phyloP scores from a whole-genome alignment of 768 basidiomycete species.

The Boletus reticuloceps region DNA sequence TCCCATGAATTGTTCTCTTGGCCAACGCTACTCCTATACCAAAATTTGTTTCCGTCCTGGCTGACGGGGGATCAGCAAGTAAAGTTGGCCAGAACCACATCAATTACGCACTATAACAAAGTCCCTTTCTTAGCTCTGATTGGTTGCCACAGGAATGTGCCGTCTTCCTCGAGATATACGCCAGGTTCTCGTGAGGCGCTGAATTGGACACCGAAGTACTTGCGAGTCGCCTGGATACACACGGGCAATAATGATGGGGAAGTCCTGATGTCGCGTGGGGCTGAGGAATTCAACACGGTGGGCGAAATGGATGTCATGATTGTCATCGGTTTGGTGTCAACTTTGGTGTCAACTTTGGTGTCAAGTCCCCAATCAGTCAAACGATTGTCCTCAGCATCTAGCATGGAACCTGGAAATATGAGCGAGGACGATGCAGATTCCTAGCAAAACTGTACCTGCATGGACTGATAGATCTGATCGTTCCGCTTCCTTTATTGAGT shows the following conservation, averaged over 20 bases:
- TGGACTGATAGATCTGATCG: not conserved
- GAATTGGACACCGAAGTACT: not conserved
- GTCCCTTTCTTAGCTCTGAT: not conserved
- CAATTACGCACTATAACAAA: not conserved
- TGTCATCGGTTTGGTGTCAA: not conserved
- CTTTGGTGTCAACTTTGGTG: not conserved
- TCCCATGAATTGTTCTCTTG: conserved; percentile 1
- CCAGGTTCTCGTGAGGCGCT: not conserved
- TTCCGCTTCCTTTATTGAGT: not conserved
- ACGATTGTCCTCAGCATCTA: not conserved
- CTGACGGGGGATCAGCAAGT: not conserved
- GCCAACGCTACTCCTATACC: not conserved
- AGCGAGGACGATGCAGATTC: not conserved
- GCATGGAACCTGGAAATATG: not conserved
- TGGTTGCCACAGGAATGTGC: not conserved
- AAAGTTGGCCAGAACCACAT: too few species aligned
- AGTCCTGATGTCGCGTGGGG: not conserved
- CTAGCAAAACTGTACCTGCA: not conserved
- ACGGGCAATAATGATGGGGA: not conserved
- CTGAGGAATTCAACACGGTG: not conserved
- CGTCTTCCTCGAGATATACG: not conserved
- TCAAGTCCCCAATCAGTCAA: not conserved
- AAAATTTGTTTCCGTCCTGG: not conserved
- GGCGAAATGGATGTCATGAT: too few species aligned
- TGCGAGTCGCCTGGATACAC: conserved; percentile 1